Conservation (phyloP, 495 filamentous ascomycete species). For the Aspergillus sclerotiicarbonarius region DNA sequence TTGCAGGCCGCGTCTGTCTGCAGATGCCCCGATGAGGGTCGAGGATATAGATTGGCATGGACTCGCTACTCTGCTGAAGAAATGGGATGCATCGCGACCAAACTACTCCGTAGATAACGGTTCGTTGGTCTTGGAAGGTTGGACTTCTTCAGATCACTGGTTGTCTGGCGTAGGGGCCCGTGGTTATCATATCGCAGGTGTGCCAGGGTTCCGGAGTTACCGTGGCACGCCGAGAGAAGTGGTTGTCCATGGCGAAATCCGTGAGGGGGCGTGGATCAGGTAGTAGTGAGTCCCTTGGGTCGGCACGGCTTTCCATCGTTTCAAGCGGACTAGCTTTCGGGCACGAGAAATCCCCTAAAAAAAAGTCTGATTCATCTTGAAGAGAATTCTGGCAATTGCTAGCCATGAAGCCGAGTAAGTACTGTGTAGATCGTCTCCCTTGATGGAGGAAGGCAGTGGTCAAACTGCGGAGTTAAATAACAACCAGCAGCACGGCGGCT, state of each 20-base stretch:
- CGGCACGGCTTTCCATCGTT: constrained; percentile 1
- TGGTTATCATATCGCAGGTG: constrained; percentile 1
- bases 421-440: background rate
- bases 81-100: constrained; percentile 4
- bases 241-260: constrained; percentile 5
- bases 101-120: background rate
- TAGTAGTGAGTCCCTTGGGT: constrained; percentile 4
- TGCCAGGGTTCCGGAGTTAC: constrained; percentile 10
- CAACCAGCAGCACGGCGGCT: background rate
- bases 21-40: background rate
- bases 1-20: background rate
- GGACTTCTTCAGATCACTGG: background rate
- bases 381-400: too few species aligned
- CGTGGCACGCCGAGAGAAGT: constrained; percentile 2
- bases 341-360: background rate
- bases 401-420: too few species aligned
- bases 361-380: background rate
- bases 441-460: background rate
- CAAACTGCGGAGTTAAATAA: constrained; percentile 8
- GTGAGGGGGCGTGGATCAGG: constrained; percentile 2
- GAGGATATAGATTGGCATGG: background rate
- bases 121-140: background rate
- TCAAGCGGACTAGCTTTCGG: background rate
- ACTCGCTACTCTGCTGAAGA: background rate
- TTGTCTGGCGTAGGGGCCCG: background rate